phyloP scores from a whole-genome alignment of 441 rosid genomes.

The Theobroma grandiflorum region DNA sequence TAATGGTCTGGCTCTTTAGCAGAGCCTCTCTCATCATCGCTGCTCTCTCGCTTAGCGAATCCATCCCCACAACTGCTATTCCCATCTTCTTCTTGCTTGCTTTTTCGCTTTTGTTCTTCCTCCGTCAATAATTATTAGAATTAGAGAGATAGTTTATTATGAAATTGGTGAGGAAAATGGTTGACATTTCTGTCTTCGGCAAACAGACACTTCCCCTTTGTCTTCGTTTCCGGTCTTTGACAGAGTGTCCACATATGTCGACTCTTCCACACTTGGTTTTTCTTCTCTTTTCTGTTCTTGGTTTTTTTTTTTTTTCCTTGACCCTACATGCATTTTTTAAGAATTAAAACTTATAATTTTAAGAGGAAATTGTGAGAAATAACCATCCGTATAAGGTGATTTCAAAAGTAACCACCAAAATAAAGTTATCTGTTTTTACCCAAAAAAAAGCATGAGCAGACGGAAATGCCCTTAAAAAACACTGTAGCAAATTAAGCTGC shows the following conservation, averaged over 20 bases:
- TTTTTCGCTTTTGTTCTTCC: neutral
- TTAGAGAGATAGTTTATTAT: neutral
- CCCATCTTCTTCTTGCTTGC: constrained; percentile 41
- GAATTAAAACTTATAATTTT: too few species aligned
- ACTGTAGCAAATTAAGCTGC: too few species aligned
- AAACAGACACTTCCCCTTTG: neutral
- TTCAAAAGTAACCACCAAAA: too few species aligned
- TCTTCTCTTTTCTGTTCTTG: too few species aligned
- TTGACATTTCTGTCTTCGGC: constrained; percentile 27
- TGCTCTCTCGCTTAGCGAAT: constrained; percentile 80
- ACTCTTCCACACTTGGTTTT: too few species aligned
- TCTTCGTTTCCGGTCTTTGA: constrained; percentile 9
- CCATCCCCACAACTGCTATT: constrained; percentile 56
- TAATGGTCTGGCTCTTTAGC: constrained; percentile 84
- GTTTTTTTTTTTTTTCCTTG: too few species aligned
- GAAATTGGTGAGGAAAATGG: constrained; percentile 22
- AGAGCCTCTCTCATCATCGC: constrained; percentile 79
- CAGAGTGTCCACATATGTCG: neutral
- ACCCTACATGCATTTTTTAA: too few species aligned
- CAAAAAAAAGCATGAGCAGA: too few species aligned
- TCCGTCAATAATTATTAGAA: neutral
- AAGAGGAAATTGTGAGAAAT: too few species aligned
- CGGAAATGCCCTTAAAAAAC: too few species aligned
- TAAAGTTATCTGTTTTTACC: too few species aligned
- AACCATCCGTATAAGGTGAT: too few species aligned